Evolutionary conservation across 163 green algal genomes (phyloP), one percentile per base, ranked within the genome.

Genomic region (Prototheca cutis): DNA sequence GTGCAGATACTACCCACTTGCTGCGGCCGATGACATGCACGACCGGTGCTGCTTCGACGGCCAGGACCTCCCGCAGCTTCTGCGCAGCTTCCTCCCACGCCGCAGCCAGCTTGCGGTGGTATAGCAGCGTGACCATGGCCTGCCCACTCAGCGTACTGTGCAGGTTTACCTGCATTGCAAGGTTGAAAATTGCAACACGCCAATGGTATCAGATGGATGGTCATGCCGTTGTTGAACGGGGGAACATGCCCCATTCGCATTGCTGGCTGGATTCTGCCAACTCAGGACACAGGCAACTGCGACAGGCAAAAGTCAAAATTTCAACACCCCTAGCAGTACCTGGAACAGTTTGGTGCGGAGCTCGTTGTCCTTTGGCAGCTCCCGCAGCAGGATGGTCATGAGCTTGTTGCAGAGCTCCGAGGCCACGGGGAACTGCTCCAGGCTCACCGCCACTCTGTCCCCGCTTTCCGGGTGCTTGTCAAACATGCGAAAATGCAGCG

Each of bases 121-220:
- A 97, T 15, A 94, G 71, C 49, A 96, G 58, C 0, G 80, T 91
- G 10, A 97, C 71, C 79, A 96, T 87, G 24, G 80, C 74, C 40
- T 96, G 58, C 1, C 84, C 84, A 33, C 55, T 81, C 32, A 93
- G 71, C 3, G 88, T 89, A 53, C 85, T 95, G 72, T 94, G 88
- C 63, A 95, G 95, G 66, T 93, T 93, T 52, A 77, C 84, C 74
- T 87, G 70, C 17, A 42, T 19, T n/a, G n/a, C n/a, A n/a, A n/a
- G n/a, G n/a, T n/a, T n/a, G n/a, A n/a, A n/a, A n/a, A n/a, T n/a
- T n/a, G n/a, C n/a, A n/a, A n/a, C n/a, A n/a, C n/a, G n/a, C n/a
- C n/a, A n/a, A n/a, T n/a, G n/a, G n/a, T n/a, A n/a, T n/a, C n/a
- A n/a, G n/a, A n/a, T n/a, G n/a, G n/a, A n/a, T n/a, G n/a, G n/a